These are phyloP conservation scores for Aspergillus nomiae DNA, from an alignment of 2,329 filamentous ascomycete species.

Conservation along the genomic window DNA sequence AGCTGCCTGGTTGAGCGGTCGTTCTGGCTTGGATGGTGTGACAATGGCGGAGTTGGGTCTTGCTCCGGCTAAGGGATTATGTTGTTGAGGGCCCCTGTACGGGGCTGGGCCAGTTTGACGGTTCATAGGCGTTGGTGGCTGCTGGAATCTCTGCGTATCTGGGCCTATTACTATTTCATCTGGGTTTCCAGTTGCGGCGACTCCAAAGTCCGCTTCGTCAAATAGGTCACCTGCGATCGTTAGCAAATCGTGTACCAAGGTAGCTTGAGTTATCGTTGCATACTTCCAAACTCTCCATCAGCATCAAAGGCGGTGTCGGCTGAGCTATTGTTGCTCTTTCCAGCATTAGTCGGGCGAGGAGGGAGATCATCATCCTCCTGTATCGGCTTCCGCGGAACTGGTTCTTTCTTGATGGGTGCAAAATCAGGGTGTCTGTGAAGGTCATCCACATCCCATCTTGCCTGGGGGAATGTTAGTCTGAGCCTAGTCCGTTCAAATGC, in stretches of 20 bases:
- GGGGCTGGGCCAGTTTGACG: constrained; percentile 22
- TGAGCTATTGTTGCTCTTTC: constrained; percentile 33
- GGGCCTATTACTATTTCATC: constrained; percentile 69
- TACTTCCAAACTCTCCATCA: constrained; percentile 48
- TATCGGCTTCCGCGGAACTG: constrained; percentile 35
- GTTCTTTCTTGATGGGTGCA: constrained; percentile 61
- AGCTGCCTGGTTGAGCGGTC: constrained; percentile 27
- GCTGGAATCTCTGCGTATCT: constrained; percentile 28
- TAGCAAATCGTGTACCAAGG: constrained; percentile 15
- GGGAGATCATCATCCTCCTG: constrained; percentile 53
- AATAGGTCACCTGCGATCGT: constrained; percentile 59
- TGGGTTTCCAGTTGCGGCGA: constrained; percentile 69
- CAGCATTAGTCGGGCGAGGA: constrained; percentile 23
- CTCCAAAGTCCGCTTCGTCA: constrained; percentile 75
- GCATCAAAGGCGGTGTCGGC: constrained; percentile 35
- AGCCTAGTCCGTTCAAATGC: background rate
- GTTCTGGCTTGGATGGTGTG: constrained; percentile 44
- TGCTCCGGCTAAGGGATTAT: constrained; percentile 18
- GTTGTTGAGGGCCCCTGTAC: constrained; percentile 23
- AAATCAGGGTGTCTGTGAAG: constrained; percentile 81
- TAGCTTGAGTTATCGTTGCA: constrained; percentile 11
- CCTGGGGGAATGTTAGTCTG: constrained; percentile 33
- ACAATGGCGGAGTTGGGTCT: constrained; percentile 29
- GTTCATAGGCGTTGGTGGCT: constrained; percentile 29
- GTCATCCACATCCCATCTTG: constrained; percentile 75